Evolutionary conservation across 305 asterid genomes (phyloP).

Genomic region (Fraxinus latifolia): DNA sequence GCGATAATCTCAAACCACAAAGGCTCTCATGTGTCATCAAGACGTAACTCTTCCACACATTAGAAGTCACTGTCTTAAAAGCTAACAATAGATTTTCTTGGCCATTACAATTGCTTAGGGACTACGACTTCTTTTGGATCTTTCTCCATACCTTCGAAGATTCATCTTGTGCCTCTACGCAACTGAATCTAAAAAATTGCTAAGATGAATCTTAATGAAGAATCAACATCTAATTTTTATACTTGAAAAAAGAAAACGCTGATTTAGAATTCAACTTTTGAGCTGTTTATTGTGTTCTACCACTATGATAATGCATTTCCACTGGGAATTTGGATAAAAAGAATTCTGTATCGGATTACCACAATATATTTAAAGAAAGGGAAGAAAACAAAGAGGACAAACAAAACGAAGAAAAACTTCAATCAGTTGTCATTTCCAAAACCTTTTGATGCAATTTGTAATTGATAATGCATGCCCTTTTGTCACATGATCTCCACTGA

Average conservation of each 20-base stretch:
- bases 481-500: slow-evolving; percentile 45
- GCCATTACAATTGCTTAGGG: background rate
- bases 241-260: background rate
- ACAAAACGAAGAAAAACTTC: slow-evolving; percentile 20
- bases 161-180: background rate
- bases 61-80: background rate
- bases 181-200: background rate
- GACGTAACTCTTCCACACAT: background rate
- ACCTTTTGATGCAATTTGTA: slow-evolving; percentile 12
- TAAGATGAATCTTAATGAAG: slow-evolving; percentile 28
- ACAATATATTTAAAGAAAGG: slow-evolving; percentile 31
- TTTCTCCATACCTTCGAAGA: background rate
- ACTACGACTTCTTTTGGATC: background rate
- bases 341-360: slow-evolving; percentile 56
- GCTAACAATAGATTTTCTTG: background rate
- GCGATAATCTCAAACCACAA: background rate
- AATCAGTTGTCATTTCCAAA: slow-evolving; percentile 32
- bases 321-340: slow-evolving; percentile 25
- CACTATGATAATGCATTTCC: slow-evolving; percentile 27
- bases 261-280: slow-evolving; percentile 18
- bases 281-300: slow-evolving; percentile 20
- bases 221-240: background rate
- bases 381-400: slow-evolving; percentile 40
- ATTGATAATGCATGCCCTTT: slow-evolving; percentile 24
- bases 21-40: background rate